phyloP scores from a whole-genome alignment of 345 rosid genomes.

The Anastatica hierochuntica region DNA sequence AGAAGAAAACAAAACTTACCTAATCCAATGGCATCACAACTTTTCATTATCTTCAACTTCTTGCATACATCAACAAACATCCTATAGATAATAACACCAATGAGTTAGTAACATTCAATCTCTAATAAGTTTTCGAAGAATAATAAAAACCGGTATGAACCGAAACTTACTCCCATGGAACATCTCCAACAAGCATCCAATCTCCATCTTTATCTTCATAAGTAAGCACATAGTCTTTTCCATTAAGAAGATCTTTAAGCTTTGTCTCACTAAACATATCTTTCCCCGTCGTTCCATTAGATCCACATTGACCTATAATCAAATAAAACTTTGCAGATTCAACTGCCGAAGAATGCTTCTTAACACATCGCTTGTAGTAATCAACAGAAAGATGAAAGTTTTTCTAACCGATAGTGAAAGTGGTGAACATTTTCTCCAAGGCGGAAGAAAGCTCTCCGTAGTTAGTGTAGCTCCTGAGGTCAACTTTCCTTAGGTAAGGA shows the following conservation, averaged over 20 bases:
- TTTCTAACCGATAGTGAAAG: constrained; percentile 83
- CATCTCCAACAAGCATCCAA: constrained; percentile 98
- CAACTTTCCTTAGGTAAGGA: constrained; percentile 90
- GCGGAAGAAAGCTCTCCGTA: constrained; percentile 70
- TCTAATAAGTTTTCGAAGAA: background rate
- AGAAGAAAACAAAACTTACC: constrained; percentile 26
- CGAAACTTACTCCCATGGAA: constrained; percentile 92
- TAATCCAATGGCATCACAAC: constrained; percentile 88
- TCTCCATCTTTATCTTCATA: constrained; percentile 94
- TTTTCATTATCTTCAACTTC: constrained; percentile 89
- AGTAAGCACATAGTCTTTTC: constrained; percentile 83
- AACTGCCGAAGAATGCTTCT: too few relatives aligned
- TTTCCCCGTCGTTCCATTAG: constrained; percentile 47
- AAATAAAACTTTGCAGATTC: background rate
- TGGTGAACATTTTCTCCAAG: constrained; percentile 89
- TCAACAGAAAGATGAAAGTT: constrained; percentile 14
- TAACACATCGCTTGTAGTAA: too few relatives aligned
- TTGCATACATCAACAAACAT: constrained; percentile 85
- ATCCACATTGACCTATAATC: constrained; percentile 58
- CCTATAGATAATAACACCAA: constrained; percentile 28
- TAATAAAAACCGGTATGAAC: too few relatives aligned
- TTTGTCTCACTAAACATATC: constrained; percentile 64
- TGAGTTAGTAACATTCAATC: background rate
- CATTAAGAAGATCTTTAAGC: constrained; percentile 70
- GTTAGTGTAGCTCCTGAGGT: constrained; percentile 53